Conservation (phyloP, 2,329 filamentous ascomycete genomes). For the Ophiostoma tasmaniense region DNA sequence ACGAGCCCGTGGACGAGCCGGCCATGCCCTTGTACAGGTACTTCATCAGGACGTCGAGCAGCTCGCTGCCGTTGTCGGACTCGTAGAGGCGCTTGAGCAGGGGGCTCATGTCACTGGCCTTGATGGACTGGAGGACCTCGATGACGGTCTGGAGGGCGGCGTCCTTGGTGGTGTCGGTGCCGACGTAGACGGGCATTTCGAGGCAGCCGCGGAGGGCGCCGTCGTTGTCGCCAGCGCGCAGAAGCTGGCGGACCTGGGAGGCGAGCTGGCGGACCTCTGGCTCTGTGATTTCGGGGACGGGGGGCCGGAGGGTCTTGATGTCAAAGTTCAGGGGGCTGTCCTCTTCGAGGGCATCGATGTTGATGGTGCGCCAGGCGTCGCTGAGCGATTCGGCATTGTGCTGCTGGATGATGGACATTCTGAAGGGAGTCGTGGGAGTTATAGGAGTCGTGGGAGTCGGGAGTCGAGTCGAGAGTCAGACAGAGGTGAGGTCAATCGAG, state of each 20-base stretch:
- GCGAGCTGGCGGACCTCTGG: constrained; percentile 70
- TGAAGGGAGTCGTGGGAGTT: constrained; percentile 5
- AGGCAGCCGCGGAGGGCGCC: constrained; percentile 76
- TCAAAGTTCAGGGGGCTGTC: constrained; percentile 91
- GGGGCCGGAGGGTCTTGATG: constrained; percentile 70
- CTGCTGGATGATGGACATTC: constrained; percentile 61
- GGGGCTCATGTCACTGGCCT: constrained; percentile 89
- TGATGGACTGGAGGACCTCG: constrained; percentile 92
- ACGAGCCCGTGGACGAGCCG: constrained; percentile 26
- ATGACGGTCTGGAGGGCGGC: constrained; percentile 79
- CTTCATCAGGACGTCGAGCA: constrained; percentile 92
- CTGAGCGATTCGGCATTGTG: constrained; percentile 51
- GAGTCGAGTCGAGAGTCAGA: not conserved
- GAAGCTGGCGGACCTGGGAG: constrained; percentile 75
- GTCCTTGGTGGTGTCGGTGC: constrained; percentile 55
- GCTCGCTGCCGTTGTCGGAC: constrained; percentile 65
- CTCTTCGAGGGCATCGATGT: constrained; percentile 84
- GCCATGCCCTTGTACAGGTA: constrained; percentile 66
- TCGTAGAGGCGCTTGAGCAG: constrained; percentile 76
- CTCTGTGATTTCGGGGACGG: constrained; percentile 64
- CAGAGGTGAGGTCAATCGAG: not conserved
- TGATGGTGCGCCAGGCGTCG: constrained; percentile 77
- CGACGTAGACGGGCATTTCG: constrained; percentile 73
- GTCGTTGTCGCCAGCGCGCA: constrained; percentile 78
- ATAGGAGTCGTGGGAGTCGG: not conserved